These are phyloP conservation scores for Apocynum venetum DNA, from an alignment of 257 asterid species.

Conservation along the genomic window DNA sequence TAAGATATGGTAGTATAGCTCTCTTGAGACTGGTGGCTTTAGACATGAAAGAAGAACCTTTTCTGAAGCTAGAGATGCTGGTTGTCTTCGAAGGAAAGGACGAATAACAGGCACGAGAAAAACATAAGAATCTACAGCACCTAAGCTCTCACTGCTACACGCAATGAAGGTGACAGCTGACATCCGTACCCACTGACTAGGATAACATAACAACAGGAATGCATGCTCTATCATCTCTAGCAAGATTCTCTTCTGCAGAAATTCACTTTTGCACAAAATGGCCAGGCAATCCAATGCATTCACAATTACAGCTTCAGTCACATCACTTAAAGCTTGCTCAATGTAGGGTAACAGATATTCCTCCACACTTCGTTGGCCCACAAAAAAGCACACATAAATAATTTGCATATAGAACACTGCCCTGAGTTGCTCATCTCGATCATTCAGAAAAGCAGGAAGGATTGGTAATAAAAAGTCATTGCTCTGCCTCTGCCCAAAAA, in stretches of 20 bases:
- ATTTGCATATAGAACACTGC: conserved; percentile 95
- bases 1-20: conserved; percentile 63
- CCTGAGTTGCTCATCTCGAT: conserved; percentile 96
- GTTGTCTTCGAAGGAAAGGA: conserved; percentile 88
- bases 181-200: conserved; percentile 93
- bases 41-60: conserved; percentile 76
- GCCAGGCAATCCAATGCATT: conserved; percentile 93
- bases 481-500: conserved; percentile 99
- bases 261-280: conserved; percentile 81
- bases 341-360: conserved; percentile 95
- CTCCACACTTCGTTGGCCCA: conserved; percentile 97
- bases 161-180: conserved; percentile 76
- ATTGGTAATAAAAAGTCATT: conserved; percentile 91
- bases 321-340: conserved; percentile 92
- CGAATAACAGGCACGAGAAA: conserved; percentile 88
- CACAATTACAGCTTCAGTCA: conserved; percentile 79
- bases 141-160: conserved; percentile 84
- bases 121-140: conserved; percentile 97
- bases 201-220: conserved; percentile 82
- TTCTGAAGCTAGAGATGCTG: conserved; percentile 91
- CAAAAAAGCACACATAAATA: conserved; percentile 80
- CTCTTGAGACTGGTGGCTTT: conserved; percentile 82
- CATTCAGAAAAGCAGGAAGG: conserved; percentile 98
- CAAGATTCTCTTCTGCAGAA: conserved; percentile 75
- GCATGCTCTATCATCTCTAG: conserved; percentile 95